Evolutionary conservation across 2,329 filamentous ascomycete genomes (phyloP).

Genomic region (Trichoderma aggressivum): DNA sequence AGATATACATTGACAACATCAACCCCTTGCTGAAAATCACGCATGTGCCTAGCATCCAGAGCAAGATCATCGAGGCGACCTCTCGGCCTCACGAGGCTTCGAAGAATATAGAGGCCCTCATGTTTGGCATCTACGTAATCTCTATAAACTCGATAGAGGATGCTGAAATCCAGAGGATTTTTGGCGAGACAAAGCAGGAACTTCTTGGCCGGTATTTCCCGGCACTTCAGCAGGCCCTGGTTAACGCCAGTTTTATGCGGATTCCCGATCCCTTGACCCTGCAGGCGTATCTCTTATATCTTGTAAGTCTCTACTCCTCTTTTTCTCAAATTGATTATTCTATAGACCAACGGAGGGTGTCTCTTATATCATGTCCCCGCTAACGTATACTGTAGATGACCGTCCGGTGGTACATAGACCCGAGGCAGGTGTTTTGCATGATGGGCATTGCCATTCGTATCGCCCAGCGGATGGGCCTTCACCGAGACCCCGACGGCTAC

Average conservation of each 20-base stretch:
- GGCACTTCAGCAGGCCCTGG: constrained; percentile 61
- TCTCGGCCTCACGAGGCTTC: constrained; percentile 52
- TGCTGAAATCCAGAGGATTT: constrained; percentile 50
- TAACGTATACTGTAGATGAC: constrained; percentile 30
- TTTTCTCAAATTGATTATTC: not conserved
- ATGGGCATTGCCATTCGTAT: constrained; percentile 65
- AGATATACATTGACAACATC: constrained; percentile 66
- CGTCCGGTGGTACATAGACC: constrained; percentile 58
- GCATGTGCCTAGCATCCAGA: constrained; percentile 63
- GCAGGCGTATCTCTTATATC: constrained; percentile 65
- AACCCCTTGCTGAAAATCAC: constrained; percentile 67
- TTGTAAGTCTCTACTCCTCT: constrained; percentile 44
- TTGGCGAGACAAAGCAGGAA: constrained; percentile 50
- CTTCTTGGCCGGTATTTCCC: constrained; percentile 53
- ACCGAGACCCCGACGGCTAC: constrained; percentile 57
- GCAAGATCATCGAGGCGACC: constrained; percentile 60
- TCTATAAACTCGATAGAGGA: constrained; percentile 58
- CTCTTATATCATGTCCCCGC: not conserved
- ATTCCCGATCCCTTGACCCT: constrained; percentile 62
- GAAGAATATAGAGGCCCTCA: constrained; percentile 59
- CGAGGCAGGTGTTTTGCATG: constrained; percentile 46
- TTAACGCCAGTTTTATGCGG: constrained; percentile 64
- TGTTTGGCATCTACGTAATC: constrained; percentile 64
- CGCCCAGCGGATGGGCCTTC: constrained; percentile 65
- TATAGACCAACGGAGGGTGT: not conserved